Evolutionary conservation across 202 grass and related monocot species (phyloP), one percentile per base, ranked within the genome.

Genomic region (Brachypodium distachyon): DNA sequence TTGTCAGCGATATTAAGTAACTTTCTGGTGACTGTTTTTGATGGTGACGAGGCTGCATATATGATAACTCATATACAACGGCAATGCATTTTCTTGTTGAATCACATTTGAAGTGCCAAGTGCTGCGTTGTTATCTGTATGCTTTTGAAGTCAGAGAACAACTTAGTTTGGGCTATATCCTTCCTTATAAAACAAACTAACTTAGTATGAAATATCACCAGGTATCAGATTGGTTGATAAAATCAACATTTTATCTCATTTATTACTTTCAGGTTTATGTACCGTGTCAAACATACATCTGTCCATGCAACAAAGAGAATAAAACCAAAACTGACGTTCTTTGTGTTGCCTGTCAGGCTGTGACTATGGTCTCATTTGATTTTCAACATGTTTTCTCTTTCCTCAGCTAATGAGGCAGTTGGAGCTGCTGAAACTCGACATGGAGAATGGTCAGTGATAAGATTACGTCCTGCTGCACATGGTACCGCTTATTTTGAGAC

Each of bases 401-500:
- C 72, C 63, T 55, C 85, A 98, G 96, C 91, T 53, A 95, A 89
- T 39, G 96, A 98, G 70, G 96, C 91, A 34, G 96, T 98, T 90
- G 96, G 96, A 84, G 91, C 96, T 68, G 76, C 93, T 85, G 96
- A 98, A 84, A 90, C 83, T 29, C 96, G 91, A 56, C 90, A 90
- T 81, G 96, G 91, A 80, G 96, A 86, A 84, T 98, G 96, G 96
- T 98, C 91, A 58, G 96, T 98, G 12, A 94, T 88, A 78, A 98
- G 91, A 83, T 91, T 98, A 53, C 91, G 95, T 47, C 81, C 89
- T 37, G 87, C 91, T 86, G 91, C 95, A 43, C 89, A 85, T 88
- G 95, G 95, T 59, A 98, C 91, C 53, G 89, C 87, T 74, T 86
- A 66, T 62, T 82, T 91, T 82, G 95, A 98, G 67, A 94, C 80